Evolutionary conservation across 495 filamentous ascomycete species (phyloP), one percentile per base, ranked within the genome.

Genomic region (Aspergillus egyptiacus): DNA sequence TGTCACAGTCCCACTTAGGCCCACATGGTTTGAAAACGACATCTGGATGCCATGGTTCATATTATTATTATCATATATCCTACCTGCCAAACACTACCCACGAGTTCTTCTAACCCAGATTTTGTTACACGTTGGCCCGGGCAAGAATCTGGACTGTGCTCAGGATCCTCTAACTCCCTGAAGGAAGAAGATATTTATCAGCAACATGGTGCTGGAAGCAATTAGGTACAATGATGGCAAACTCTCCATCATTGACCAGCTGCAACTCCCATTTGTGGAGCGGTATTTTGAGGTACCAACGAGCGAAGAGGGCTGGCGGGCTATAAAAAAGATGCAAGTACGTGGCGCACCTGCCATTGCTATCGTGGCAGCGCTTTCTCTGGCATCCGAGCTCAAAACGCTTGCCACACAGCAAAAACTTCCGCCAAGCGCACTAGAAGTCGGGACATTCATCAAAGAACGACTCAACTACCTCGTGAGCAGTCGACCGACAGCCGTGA

Each of bases 271-370:
- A n/a, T 89, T 95, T 56, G 76, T 86, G 53, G 82, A 86, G 59
- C 74, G 82, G 55, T 97, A 89, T 58, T 83, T 93, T 50, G 59
- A 81, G 30, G 81, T 98, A 40, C 71, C 65, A 11, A 85, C 82
- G 10, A 78, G 80, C 54, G 76, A 89, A 54, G 87, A 96, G 69
- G 93, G 86, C 13, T 97, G 90, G 77, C 78, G 90, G 64, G 87
- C 89, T 40, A 98, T 98, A 63, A 86, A 86, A 62, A 77, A 86
- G 15, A 98, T 98, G 93, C 81, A 89, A 48, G 91, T 96, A 18
- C 79, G 89, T 65, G 89, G 93, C 23, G 93, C 93, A 10, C 93
- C 93, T 15, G 93, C 94, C 32, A 98, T 98, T 59, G 93, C 94
- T 27, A 96, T 98, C 44, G 93, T 98, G 13, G 93, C 94, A 19